A percentile compares a stretch with the other conserved stretches of the same genome.
These are phyloP conservation scores for Erysimum cheiranthoides DNA, from an alignment of 345 rosid species.

Conservation along the genomic window DNA sequence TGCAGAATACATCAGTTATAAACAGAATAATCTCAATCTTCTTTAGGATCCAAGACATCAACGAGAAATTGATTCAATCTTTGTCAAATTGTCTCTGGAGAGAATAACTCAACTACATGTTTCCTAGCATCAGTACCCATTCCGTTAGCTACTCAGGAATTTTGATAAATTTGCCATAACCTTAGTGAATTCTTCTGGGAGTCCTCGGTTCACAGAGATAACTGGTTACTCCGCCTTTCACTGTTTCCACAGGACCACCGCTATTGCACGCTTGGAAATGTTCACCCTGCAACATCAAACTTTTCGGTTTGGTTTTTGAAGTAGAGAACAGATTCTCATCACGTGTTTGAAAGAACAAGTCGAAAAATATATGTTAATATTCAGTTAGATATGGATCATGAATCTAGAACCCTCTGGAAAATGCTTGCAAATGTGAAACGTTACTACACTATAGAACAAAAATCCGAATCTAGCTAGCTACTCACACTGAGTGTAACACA, in stretches of 20 bases:
- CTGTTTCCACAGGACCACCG: slow-evolving; percentile 71
- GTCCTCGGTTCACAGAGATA: slow-evolving; percentile 60
- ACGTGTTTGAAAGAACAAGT: too few species aligned
- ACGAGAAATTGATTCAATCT: slow-evolving; percentile 56
- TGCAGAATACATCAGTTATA: background rate
- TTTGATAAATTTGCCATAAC: slow-evolving; percentile 64
- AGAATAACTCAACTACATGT: slow-evolving; percentile 57
- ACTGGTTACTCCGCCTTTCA: slow-evolving; percentile 61
- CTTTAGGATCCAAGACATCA: slow-evolving; percentile 46
- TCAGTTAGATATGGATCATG: too few species aligned
- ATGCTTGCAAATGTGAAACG: too few species aligned
- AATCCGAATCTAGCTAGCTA: too few species aligned
- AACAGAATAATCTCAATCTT: slow-evolving; percentile 32
- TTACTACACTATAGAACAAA: too few species aligned
- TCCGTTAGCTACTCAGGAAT: slow-evolving; percentile 56
- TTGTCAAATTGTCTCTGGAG: slow-evolving; percentile 61
- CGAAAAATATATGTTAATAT: too few species aligned
- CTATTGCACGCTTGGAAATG: slow-evolving; percentile 80
- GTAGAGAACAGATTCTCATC: background rate
- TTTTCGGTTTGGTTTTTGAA: background rate
- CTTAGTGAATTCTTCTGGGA: slow-evolving; percentile 48
- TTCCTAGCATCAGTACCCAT: slow-evolving; percentile 62
- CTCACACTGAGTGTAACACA: too few species aligned
- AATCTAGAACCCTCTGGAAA: too few species aligned
- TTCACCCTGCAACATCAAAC: slow-evolving; percentile 56